Percentiles rank a stretch among this genome's conserved stretches.
phyloP scores from a whole-genome alignment of 2,329 filamentous ascomycete genomes.

The Fusarium sp. region DNA sequence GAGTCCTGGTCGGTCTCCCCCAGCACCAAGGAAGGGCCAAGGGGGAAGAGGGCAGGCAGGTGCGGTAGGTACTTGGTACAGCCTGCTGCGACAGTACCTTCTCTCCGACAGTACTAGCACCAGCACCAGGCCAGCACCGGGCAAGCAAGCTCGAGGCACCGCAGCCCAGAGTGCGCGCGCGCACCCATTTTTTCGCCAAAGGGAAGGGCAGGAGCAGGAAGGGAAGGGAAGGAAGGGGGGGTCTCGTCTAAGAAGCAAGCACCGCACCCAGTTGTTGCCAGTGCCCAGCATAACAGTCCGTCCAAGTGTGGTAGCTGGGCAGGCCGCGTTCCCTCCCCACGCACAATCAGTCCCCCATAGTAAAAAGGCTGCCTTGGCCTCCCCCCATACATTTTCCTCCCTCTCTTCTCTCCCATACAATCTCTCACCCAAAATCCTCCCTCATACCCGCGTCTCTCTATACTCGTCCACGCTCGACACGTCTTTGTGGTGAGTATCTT shows the following conservation, averaged over 20 bases:
- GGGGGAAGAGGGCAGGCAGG: conserved; percentile 32
- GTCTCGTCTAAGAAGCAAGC: conserved; percentile 45
- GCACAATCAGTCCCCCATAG: conserved; percentile 72
- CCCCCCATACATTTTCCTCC: conserved; percentile 67
- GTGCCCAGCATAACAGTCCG: conserved; percentile 43
- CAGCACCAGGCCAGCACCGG: conserved; percentile 32
- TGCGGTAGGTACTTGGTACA: conserved; percentile 33
- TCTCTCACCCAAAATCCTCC: conserved; percentile 66
- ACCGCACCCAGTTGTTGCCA: conserved; percentile 41
- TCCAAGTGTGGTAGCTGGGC: conserved; percentile 45
- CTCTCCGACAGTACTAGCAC: conserved; percentile 19
- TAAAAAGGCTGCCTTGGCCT: conserved; percentile 71
- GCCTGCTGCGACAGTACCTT: conserved; percentile 36
- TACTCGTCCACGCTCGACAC: conserved; percentile 54
- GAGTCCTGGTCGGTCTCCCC: conserved; percentile 34
- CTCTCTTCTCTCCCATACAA: conserved; percentile 73
- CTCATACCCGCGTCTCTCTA: conserved; percentile 61
- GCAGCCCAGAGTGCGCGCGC: conserved; percentile 31
- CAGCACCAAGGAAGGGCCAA: conserved; percentile 27
- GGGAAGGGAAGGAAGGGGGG: conserved; percentile 37
- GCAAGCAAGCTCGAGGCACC: conserved; percentile 9
- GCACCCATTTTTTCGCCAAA: conserved; percentile 44
- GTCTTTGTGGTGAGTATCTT: conserved; percentile 65
- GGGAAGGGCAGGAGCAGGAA: conserved; percentile 15
- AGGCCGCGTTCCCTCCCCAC: conserved; percentile 52